These are phyloP conservation scores for Schizophyllum amplum DNA, from an alignment of 1,284 basidiomycete genomes.

Conservation along the genomic window DNA sequence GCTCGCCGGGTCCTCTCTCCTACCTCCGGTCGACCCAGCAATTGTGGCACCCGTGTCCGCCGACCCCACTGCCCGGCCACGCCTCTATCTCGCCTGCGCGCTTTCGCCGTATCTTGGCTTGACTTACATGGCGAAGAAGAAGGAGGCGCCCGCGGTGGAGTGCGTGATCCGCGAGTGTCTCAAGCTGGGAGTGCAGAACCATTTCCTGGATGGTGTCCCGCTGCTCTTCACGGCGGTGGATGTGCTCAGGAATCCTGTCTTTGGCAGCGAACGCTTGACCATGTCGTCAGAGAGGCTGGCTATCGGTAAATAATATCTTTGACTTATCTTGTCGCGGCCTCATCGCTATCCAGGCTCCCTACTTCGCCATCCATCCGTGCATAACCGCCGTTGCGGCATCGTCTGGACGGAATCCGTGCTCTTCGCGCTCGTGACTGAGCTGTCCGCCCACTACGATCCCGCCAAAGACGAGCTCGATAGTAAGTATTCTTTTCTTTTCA, in stretches of 20 bases:
- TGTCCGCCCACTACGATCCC: conserved; percentile 49
- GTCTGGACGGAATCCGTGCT: conserved; percentile 68
- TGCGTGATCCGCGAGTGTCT: conserved; percentile 76
- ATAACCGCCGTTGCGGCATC: conserved; percentile 53
- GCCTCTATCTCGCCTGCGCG: conserved; percentile 69
- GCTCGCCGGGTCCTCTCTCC: conserved; percentile 7
- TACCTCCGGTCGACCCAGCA: conserved; percentile 40
- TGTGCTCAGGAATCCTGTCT: conserved; percentile 35
- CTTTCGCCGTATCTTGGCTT: conserved; percentile 57
- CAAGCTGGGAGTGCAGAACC: conserved; percentile 77
- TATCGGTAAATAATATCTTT: conserved; percentile 31
- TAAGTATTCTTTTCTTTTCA: conserved; percentile 21
- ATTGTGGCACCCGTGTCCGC: conserved; percentile 30
- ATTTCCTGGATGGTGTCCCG: conserved; percentile 70
- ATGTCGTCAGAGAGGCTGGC: conserved; percentile 41
- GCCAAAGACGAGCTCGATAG: conserved; percentile 38
- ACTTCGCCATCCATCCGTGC: conserved; percentile 58
- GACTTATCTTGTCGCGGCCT: neutral
- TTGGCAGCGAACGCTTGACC: conserved; percentile 25
- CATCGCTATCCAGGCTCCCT: conserved; percentile 43
- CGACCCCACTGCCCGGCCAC: conserved; percentile 38
- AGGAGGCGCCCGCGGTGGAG: conserved; percentile 48
- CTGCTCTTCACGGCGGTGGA: conserved; percentile 55
- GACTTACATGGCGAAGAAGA: conserved; percentile 53
- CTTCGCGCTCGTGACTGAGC: conserved; percentile 68